These are phyloP conservation scores for Ilyonectria destructans DNA, from an alignment of 2,329 filamentous ascomycete genomes.

Conservation along the genomic window DNA sequence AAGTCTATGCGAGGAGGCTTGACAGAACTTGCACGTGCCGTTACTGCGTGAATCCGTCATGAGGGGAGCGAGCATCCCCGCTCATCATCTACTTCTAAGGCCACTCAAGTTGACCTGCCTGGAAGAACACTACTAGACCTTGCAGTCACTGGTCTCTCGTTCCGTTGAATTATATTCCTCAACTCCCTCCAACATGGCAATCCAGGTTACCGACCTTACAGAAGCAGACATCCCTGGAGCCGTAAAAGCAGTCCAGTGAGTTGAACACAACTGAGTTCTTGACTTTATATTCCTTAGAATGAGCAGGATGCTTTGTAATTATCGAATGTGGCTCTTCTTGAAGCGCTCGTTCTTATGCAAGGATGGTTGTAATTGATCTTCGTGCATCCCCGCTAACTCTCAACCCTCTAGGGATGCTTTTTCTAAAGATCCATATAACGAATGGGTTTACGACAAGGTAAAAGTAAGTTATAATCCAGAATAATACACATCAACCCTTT, in stretches of 20 bases:
- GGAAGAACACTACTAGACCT: background rate
- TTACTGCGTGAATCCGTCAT: background rate
- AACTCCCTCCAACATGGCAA: slow-evolving; percentile 58
- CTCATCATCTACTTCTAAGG: no score
- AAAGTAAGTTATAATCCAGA: slow-evolving; percentile 56
- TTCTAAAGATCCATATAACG: slow-evolving; percentile 77
- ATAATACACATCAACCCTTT: background rate
- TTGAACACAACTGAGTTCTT: background rate
- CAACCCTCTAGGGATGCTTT: slow-evolving; percentile 66
- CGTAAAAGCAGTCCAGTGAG: slow-evolving; percentile 74
- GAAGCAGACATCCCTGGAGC: slow-evolving; percentile 75
- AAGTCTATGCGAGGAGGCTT: background rate
- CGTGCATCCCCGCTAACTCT: background rate
- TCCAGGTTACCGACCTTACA: slow-evolving; percentile 71
- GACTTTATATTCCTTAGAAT: no score
- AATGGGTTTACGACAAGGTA: slow-evolving; percentile 75
- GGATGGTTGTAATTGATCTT: no score
- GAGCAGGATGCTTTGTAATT: no score
- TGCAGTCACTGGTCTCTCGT: background rate
- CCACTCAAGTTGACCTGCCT: background rate
- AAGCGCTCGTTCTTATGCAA: no score
- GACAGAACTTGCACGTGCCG: background rate
- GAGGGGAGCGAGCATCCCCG: background rate
- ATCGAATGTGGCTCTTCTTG: background rate
- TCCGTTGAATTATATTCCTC: background rate